phyloP scores from a whole-genome alignment of 352 stramenopile species.

The Phytopythium helicoides region DNA sequence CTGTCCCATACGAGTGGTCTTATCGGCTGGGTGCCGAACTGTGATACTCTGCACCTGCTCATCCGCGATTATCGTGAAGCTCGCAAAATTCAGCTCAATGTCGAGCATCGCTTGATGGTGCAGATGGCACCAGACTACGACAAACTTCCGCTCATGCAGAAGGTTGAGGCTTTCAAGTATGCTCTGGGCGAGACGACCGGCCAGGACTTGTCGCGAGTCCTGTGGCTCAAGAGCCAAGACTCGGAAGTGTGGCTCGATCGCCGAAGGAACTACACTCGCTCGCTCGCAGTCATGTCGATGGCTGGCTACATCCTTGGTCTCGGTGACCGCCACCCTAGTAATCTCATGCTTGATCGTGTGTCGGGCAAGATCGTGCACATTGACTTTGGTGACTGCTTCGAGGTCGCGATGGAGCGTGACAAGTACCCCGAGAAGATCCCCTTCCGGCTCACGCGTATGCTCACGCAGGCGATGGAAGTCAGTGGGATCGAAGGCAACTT shows the following conservation, averaged over 20 bases:
- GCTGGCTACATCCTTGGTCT: constrained; percentile 99
- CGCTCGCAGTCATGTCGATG: constrained; percentile 99
- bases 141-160: constrained; percentile 98
- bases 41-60: constrained; percentile 99
- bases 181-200: constrained; percentile 92
- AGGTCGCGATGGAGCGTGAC: constrained; percentile 99
- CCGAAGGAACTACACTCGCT: constrained; percentile 97
- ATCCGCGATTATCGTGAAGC: constrained; percentile 96
- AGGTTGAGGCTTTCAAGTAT: constrained; percentile 98
- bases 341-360: constrained; percentile 99
- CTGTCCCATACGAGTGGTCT: constrained; percentile 98
- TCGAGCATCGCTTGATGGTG: constrained; percentile 97
- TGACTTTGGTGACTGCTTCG: constrained; percentile 98
- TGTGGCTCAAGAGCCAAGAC: constrained; percentile 99
- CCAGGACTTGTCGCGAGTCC: constrained; percentile 98
- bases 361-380: constrained; percentile 99
- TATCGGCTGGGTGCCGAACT: constrained; percentile 99
- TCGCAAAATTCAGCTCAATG: constrained; percentile 93
- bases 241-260: constrained; percentile 99
- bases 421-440: constrained; percentile 99
- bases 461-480: constrained; percentile 99
- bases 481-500: constrained; percentile 99
- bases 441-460: constrained; percentile 99
- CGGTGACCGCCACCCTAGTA: constrained; percentile 99
- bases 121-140: constrained; percentile 98